Evolutionary conservation across 164 flowering plant genomes (phyloP), one percentile per base, ranked within the genome.

Genomic region (Malania oleifera): DNA sequence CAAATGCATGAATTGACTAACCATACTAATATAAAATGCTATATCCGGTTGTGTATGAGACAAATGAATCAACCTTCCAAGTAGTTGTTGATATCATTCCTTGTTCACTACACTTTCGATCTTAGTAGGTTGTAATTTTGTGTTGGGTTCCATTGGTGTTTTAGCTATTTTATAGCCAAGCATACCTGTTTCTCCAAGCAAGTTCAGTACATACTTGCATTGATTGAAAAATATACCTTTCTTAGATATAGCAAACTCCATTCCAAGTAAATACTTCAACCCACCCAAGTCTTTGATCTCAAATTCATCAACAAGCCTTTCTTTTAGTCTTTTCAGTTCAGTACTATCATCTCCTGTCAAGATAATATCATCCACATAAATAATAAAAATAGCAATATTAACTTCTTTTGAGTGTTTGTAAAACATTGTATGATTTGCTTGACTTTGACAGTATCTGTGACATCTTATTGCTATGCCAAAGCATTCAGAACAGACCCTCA

Each of bases 351-450:
- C 48, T 4, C 15, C 15, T 44, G 48, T 44, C 48, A 44, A 44
- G 22, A 5, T 44, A 3, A 44, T 44, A 44, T 44, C 48, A 44
- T 44, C 48, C 5, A 44, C 48, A 44, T 44, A 44, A 13, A 44
- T 13, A 44, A 44, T 17, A 4, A 44, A 44, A 20, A 44, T 44
- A 5, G 48, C 48, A 44, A 44, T 20, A 3, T 44, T 44, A 13
- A 4, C 48, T 44, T 44, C 35, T 9, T 44, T 44, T 20, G 5
- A 44, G 19, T 44, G 48, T 44, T 20, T 14, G 48, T 44, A 20
- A 44, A 44, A 44, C 48, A 44, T 44, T 4, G 48, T 44, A 44
- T 44, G 48, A 44, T 44, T 13, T 4, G 12, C 48, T 44, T 44
- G 48, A 44, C 48, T 44, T 20, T 44, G 48, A 5, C 23, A 14